Conservation (phyloP, 2,329 filamentous ascomycete species). For the Cryphonectria parasitica region DNA sequence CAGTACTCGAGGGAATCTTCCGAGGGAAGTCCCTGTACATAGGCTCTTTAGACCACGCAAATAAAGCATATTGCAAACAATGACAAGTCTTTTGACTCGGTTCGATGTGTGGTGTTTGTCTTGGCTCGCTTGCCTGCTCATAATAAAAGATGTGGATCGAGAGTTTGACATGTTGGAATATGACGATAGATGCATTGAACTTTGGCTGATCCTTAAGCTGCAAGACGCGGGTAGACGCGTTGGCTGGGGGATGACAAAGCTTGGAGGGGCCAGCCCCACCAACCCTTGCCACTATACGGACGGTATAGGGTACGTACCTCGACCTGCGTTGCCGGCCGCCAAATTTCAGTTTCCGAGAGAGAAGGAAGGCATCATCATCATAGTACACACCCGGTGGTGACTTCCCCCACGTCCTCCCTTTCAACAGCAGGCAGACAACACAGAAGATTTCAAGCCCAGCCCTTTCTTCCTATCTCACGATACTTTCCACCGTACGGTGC, state of each 20-base stretch:
- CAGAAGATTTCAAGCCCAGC: not conserved
- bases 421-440: not conserved
- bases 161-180: not conserved
- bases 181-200: not conserved
- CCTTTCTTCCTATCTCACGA: not conserved
- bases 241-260: not conserved
- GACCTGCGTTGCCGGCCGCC: slow-evolving; percentile 8
- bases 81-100: not conserved
- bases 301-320: not conserved
- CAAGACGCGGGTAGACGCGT: not conserved
- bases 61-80: slow-evolving; percentile 10
- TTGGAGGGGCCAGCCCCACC: not conserved
- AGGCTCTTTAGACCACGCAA: slow-evolving; percentile 25
- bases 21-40: slow-evolving; percentile 25
- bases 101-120: not conserved
- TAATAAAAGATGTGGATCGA: not conserved
- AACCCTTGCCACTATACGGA: not conserved
- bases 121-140: not conserved
- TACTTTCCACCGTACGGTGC: not conserved
- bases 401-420: no score
- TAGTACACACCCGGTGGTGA: not conserved
- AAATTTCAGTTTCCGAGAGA: not conserved
- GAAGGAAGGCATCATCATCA: not conserved
- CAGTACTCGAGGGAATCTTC: slow-evolving; percentile 1
- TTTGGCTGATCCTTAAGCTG: not conserved